A percentile compares a stretch with the other conserved stretches of the same genome.
phyloP scores from a whole-genome alignment of 2,329 filamentous ascomycete genomes.

The Lecanicillium sp. region DNA sequence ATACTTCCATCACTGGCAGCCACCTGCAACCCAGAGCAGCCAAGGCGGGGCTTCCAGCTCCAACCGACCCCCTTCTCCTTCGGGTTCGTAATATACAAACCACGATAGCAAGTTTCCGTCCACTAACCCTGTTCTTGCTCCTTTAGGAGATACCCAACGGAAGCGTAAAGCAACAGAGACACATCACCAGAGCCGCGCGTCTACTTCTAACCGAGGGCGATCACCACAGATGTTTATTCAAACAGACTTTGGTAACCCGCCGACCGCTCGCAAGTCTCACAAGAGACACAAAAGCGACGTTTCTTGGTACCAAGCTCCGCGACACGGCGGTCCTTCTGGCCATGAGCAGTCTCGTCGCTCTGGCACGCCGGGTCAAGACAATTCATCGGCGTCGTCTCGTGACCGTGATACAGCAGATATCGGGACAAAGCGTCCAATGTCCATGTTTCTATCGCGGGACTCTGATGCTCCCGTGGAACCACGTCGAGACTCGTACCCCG shows the following conservation, averaged over 20 bases:
- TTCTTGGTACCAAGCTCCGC: conserved; percentile 23
- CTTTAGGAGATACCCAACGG: conserved; percentile 69
- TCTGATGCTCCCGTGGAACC: not conserved
- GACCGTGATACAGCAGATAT: conserved; percentile 6
- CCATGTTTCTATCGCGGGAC: not conserved
- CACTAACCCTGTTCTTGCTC: too few relatives aligned
- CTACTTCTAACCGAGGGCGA: conserved; percentile 19
- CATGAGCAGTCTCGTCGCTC: conserved; percentile 1
- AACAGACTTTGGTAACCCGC: conserved; percentile 17
- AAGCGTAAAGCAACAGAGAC: conserved; percentile 63
- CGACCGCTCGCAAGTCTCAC: conserved; percentile 18
- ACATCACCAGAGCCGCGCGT: conserved; percentile 31
- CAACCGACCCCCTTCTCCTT: conserved; percentile 60
- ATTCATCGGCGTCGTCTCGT: conserved; percentile 7
- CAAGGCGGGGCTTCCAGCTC: conserved; percentile 42
- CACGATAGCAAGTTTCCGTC: too few relatives aligned
- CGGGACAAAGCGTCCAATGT: not conserved
- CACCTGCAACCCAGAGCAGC: conserved; percentile 59
- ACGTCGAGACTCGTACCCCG: conserved; percentile 3
- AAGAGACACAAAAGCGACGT: conserved; percentile 30
- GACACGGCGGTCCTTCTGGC: conserved; percentile 10
- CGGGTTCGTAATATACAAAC: conserved; percentile 51
- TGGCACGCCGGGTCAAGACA: conserved; percentile 7
- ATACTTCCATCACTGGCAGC: conserved; percentile 91
- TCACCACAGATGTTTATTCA: conserved; percentile 25